phyloP scores from a whole-genome alignment of 1,284 basidiomycete species.

The Lentinula novae-zelandiae region DNA sequence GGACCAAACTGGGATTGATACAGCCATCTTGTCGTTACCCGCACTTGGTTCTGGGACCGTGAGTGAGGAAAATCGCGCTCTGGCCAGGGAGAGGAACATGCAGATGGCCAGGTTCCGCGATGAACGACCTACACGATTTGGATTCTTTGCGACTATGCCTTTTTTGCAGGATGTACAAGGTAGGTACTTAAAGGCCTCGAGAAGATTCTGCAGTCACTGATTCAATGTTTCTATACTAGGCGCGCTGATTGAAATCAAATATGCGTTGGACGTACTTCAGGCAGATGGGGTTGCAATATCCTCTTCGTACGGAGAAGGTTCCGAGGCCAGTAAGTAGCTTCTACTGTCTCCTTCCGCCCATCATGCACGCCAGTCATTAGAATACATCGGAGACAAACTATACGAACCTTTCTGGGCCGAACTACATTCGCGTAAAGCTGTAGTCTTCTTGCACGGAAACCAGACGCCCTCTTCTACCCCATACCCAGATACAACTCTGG shows the following conservation, averaged over 20 bases:
- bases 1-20: slow-evolving; percentile 51
- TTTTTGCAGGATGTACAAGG: slow-evolving; percentile 58
- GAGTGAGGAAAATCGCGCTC: slow-evolving; percentile 36
- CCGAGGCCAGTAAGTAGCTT: slow-evolving; percentile 36
- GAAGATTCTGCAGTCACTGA: neutral
- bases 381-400: slow-evolving; percentile 57
- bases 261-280: slow-evolving; percentile 52
- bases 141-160: slow-evolving; percentile 64
- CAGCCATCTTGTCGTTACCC: slow-evolving; percentile 64
- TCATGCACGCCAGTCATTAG: slow-evolving; percentile 28
- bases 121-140: slow-evolving; percentile 51
- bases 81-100: slow-evolving; percentile 45
- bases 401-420: slow-evolving; percentile 67
- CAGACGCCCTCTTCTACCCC: slow-evolving; percentile 62
- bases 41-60: slow-evolving; percentile 44
- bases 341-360: neutral
- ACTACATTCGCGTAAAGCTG: slow-evolving; percentile 49
- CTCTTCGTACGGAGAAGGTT: slow-evolving; percentile 52
- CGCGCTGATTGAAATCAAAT: slow-evolving; percentile 50
- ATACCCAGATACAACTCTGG: slow-evolving; percentile 55
- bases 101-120: slow-evolving; percentile 43
- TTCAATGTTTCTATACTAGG: slow-evolving; percentile 30
- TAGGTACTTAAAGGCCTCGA: slow-evolving; percentile 17
- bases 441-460: slow-evolving; percentile 68
- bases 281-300: slow-evolving; percentile 61